A percentile compares a stretch with the other conserved stretches of the same genome.
These are phyloP conservation scores for Lichtheimia ornata DNA, from an alignment of 371 early-diverging fungal species.

Conservation along the genomic window DNA sequence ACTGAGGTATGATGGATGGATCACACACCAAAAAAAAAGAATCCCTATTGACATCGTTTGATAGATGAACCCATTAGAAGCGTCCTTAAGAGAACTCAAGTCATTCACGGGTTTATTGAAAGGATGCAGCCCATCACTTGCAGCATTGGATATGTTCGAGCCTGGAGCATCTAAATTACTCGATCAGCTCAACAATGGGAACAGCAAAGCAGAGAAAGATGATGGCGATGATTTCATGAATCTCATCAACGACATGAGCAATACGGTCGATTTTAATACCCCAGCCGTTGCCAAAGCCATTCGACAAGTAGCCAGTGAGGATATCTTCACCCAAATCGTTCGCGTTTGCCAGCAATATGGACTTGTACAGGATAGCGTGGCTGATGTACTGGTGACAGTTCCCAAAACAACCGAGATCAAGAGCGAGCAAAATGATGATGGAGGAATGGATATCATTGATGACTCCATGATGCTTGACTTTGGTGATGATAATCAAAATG, in stretches of 20 bases:
- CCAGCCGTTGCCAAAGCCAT: constrained; percentile 33
- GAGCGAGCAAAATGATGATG: constrained; percentile 8
- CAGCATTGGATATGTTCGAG: constrained; percentile 30
- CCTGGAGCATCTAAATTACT: constrained; percentile 27
- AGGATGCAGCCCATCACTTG: constrained; percentile 37
- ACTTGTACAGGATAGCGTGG: constrained; percentile 29
- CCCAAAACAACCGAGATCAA: constrained; percentile 2
- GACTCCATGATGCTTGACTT: constrained; percentile 6
- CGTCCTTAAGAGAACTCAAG: constrained; percentile 38
- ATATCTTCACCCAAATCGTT: constrained; percentile 40
- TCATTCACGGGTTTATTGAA: constrained; percentile 50
- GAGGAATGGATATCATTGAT: constrained; percentile 10
- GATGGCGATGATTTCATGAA: constrained; percentile 47
- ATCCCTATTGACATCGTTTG: too few species aligned
- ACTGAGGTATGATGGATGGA: too few species aligned
- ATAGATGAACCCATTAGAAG: constrained; percentile 41
- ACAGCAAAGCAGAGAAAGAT: constrained; percentile 9
- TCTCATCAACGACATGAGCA: constrained; percentile 37
- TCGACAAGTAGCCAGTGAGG: constrained; percentile 27
- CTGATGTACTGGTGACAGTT: constrained; percentile 20
- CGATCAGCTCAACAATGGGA: constrained; percentile 27
- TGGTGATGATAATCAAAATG: constrained; percentile 4
- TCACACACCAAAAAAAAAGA: too few species aligned
- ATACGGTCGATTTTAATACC: constrained; percentile 28
- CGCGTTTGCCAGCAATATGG: constrained; percentile 34